A percentile compares a stretch with the other conserved stretches of the same genome.
These are phyloP conservation scores for Albatrellus sp. DNA, from an alignment of 1,284 basidiomycete species.

Conservation along the genomic window DNA sequence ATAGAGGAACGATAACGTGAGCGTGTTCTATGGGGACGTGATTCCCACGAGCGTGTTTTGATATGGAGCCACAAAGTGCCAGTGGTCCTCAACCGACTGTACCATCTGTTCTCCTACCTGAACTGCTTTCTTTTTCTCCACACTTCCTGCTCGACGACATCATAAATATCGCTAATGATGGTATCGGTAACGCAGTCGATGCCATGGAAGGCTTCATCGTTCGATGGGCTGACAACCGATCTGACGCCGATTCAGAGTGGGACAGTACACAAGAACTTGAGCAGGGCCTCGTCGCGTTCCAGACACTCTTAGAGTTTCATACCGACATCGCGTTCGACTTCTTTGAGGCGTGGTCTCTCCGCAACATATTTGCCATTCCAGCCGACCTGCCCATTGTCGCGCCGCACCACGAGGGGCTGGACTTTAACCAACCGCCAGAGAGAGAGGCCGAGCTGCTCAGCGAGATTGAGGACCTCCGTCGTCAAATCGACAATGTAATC, in stretches of 20 bases:
- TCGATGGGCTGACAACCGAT: slow-evolving; percentile 52
- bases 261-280: slow-evolving; percentile 58
- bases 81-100: slow-evolving; percentile 16
- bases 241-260: slow-evolving; percentile 28
- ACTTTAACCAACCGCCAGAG: slow-evolving; percentile 34
- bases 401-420: slow-evolving; percentile 51
- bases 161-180: slow-evolving; percentile 55
- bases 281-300: slow-evolving; percentile 63
- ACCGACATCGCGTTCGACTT: slow-evolving; percentile 73
- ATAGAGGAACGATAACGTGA: too few relatives aligned
- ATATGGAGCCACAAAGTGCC: not conserved
- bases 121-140: slow-evolving; percentile 54
- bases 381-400: slow-evolving; percentile 52
- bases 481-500: slow-evolving; percentile 44
- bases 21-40: too few relatives aligned
- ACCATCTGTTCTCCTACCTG: slow-evolving; percentile 44
- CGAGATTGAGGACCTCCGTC: slow-evolving; percentile 48
- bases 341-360: slow-evolving; percentile 66
- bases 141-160: slow-evolving; percentile 60
- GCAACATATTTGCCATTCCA: slow-evolving; percentile 65
- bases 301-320: slow-evolving; percentile 65
- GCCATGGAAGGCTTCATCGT: slow-evolving; percentile 63
- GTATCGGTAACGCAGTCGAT: slow-evolving; percentile 56
- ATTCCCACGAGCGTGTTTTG: too few relatives aligned
- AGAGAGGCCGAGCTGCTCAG: slow-evolving; percentile 43